Base-by-base conservation (phyloP, 2,329 filamentous ascomycete species). In the Didymella segeticola region DNA sequence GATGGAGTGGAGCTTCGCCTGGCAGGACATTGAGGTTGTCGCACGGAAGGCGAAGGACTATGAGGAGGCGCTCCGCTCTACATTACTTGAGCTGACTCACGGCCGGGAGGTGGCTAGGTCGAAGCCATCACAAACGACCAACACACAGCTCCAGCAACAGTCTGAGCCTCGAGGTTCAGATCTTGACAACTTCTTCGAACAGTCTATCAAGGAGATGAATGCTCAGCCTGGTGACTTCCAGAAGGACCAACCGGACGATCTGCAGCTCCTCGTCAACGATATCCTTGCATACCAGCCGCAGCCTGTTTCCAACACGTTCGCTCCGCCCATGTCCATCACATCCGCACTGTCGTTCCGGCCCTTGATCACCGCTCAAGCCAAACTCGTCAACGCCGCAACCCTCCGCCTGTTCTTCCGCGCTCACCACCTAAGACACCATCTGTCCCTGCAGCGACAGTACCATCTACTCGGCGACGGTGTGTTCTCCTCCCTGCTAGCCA, bases 401-500 rank as follows among this genome's bases (percentile, higher is more conserved):
- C 83, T 96, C 63, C 81, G 85, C 15, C 78, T 96, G 8, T 83
- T 98, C 17, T 96, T 97, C 70, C 83, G 83, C 15, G 81, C 86
- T 5, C 90, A 96, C 67, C 79, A 85, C 9, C 75, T 99, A 4
- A 83, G 85, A 14, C 78, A 83, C 1, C 92, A 98, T 68, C 77
- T 98, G 0, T 80, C 81, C 4, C 69, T 96, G 1, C 91, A 96
- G 66, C 86, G 85, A 54, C 84, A 88, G 36, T 97, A 95, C 60
- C 90, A 96, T 46, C 82, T 98, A 1, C 80, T 98, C 6, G 89
- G 91, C 2, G 92, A 95, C 64, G 92, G 92, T 5, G 81, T 90
- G 14, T 97, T 97, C 71, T 87, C 89, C 46, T 89, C 88, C 43
- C 86, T 88, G 1, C 81, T 99, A 1, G 89, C 90, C 0, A 87